Base-by-base conservation (phyloP, 106 monocot genomes). In the Cymbidium sinense region DNA sequence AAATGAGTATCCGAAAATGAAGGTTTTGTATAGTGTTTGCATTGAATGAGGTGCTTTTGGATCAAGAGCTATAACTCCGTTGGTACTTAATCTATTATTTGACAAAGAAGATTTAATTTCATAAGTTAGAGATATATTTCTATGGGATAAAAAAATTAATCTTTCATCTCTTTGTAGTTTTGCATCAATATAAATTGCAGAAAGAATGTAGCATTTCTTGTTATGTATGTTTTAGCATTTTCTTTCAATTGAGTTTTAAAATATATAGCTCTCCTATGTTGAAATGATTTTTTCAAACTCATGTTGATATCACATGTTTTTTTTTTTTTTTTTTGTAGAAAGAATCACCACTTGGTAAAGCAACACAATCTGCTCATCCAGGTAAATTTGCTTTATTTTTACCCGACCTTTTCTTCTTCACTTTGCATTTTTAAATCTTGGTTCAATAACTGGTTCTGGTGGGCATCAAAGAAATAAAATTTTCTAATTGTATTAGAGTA, bases 361-460 rank as follows among this genome's bases (percentile, higher is more conserved):
- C 81, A 43, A 95, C 95, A 47, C 74, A 95, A 80, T 95, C 95
- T 76, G 95, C 92, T 82, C 95, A 95, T 86, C 95, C 95, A 83
- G 95, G 95, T 95, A 89, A 13, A 71, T 36, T 11, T 18, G 27
- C 29, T 50, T 69, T 31, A 81, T 41, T 51, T 35, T 44, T 19
- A 23, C 47, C 23, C 72, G 67, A 50, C 75, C 25, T 41, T 72
- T 7, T 70, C 3, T 36, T 51, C 25, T 80, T 70, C 12, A 44
- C 70, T 76, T 58, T 58, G 58, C 58, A 58, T 58, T 4, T 13
- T 3, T 30, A 33, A 67, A 8, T 11, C 31, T 67, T 67, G 12
- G 28, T 67, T 77, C 65, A 13, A 65, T 37, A 70, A 70, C 34
- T 15, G 36, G 30, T 3, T 30, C 5, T 51, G 21, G 20, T 44